phyloP scores from a whole-genome alignment of 805 yeast genomes.

The Candida anglica region DNA sequence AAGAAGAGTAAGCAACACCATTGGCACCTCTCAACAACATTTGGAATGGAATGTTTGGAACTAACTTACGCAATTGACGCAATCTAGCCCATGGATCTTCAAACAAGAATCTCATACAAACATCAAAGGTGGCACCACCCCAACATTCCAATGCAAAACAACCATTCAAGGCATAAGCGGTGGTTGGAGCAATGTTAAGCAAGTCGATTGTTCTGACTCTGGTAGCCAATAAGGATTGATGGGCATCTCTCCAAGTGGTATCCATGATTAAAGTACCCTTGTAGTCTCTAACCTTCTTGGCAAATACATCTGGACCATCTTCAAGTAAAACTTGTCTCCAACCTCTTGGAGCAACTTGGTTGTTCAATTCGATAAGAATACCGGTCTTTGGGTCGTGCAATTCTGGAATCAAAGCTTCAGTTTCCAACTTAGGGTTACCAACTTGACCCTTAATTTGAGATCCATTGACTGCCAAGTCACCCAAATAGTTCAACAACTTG shows the following conservation, averaged over 20 bases:
- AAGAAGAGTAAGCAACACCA: constrained; percentile 96
- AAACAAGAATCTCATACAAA: constrained; percentile 95
- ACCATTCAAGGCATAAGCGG: constrained; percentile 84
- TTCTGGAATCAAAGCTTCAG: constrained; percentile 73
- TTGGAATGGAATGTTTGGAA: constrained; percentile 98
- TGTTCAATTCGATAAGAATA: constrained; percentile 52
- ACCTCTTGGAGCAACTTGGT: constrained; percentile 63
- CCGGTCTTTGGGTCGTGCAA: constrained; percentile 62
- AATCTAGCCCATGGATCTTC: constrained; percentile 99
- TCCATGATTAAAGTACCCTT: constrained; percentile 93
- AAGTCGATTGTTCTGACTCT: constrained; percentile 94
- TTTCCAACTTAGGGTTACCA: constrained; percentile 79
- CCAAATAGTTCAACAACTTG: constrained; percentile 85
- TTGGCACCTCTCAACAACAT: constrained; percentile 99
- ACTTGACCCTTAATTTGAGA: constrained; percentile 93
- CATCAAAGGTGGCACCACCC: constrained; percentile 99
- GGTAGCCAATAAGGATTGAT: constrained; percentile 95
- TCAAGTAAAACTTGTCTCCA: constrained; percentile 87
- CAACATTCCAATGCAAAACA: constrained; percentile 98
- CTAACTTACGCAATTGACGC: constrained; percentile 78
- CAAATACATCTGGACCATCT: constrained; percentile 87
- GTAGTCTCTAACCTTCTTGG: constrained; percentile 77
- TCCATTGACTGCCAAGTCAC: constrained; percentile 93
- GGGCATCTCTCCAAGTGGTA: constrained; percentile 99
- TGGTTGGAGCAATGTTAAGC: constrained; percentile 86